Percentiles rank a stretch among this genome's conserved stretches.
Evolutionary conservation across 306 rosid species (phyloP).

Genomic region (Boehmeria nivea): DNA sequence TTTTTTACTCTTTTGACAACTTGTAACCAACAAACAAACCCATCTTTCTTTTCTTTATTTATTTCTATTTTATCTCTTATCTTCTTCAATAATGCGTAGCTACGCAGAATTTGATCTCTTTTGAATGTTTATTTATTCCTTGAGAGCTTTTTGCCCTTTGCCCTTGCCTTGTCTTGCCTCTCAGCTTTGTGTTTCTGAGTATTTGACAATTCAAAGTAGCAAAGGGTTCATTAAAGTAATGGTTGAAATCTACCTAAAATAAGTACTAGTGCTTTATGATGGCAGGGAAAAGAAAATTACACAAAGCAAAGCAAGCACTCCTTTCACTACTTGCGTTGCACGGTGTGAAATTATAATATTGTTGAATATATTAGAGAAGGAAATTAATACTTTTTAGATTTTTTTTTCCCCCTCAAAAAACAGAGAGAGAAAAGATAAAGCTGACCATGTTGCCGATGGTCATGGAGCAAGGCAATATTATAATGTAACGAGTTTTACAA

Average conservation of each 20-base stretch:
- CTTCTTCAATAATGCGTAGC: background rate
- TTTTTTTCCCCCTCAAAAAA: background rate
- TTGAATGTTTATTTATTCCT: background rate
- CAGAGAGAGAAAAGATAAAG: background rate
- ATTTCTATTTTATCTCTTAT: background rate
- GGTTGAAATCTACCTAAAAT: constrained; percentile 2
- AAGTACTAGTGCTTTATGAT: constrained; percentile 1
- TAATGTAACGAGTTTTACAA: background rate
- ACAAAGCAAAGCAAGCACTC: background rate
- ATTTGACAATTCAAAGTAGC: background rate
- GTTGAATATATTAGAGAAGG: background rate
- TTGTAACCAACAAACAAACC: background rate
- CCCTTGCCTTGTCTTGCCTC: background rate
- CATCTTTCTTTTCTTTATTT: background rate
- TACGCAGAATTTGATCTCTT: too few species aligned
- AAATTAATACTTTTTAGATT: background rate
- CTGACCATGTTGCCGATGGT: background rate
- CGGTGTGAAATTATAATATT: background rate
- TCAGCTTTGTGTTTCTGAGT: background rate
- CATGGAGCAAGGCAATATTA: constrained; percentile 2
- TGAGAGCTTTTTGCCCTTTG: background rate
- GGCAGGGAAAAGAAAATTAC: background rate
- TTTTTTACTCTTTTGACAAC: background rate
- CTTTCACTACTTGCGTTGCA: background rate
- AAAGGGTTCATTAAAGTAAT: background rate